phyloP scores from a whole-genome alignment of 164 flowering plant species.

The Aristolochia contorta region DNA sequence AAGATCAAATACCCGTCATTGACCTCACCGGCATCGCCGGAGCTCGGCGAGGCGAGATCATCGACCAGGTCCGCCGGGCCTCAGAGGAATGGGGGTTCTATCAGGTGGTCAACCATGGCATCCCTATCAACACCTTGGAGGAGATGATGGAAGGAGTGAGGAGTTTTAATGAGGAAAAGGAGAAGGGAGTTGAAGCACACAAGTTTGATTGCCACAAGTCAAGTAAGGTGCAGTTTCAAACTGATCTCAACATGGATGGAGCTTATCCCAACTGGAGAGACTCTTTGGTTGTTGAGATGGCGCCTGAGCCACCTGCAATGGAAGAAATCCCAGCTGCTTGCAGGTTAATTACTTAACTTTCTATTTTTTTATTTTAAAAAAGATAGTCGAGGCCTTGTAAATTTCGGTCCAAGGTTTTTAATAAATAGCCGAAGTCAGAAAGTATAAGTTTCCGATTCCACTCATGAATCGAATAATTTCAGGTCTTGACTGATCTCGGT shows the following conservation, averaged over 20 bases:
- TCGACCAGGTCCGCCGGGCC: constrained; percentile 15
- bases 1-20: constrained; percentile 15
- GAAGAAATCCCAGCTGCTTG: constrained; percentile 13
- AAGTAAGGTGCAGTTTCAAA: constrained; percentile 11
- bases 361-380: no score
- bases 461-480: no score
- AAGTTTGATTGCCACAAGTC: constrained; percentile 21
- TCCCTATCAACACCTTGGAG: constrained; percentile 9
- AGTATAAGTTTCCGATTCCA: no score
- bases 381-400: no score
- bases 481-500: no score
- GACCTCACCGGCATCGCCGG: constrained; percentile 10
- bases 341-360: constrained; percentile 11
- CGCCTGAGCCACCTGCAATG: constrained; percentile 1
- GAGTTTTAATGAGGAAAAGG: constrained; percentile 13
- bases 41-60: constrained; percentile 3
- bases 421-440: no score
- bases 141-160: constrained; percentile 2
- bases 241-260: constrained; percentile 16
- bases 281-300: constrained; percentile 1
- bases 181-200: constrained; percentile 17
- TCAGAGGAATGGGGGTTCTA: constrained; percentile 17
- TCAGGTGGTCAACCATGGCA: constrained; percentile 19
- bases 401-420: no score
- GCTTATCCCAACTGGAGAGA: constrained; percentile 4